phyloP scores from a whole-genome alignment of 306 rosid genomes.

The Quercus variabilis region DNA sequence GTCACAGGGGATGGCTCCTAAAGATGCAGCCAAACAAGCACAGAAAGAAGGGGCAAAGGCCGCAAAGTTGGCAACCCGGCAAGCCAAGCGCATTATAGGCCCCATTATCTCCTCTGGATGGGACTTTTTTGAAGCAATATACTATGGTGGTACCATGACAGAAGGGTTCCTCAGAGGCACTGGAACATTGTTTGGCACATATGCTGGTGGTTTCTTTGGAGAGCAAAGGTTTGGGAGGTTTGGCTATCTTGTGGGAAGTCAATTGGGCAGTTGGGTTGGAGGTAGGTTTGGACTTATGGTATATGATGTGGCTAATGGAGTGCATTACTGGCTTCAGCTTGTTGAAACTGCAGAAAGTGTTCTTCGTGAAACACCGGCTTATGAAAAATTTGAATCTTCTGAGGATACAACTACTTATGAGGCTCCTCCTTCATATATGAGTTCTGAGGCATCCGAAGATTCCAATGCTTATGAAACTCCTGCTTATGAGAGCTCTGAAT shows the following conservation, averaged over 20 bases:
- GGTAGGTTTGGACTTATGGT: slow-evolving; percentile 85
- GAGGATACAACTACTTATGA: slow-evolving; percentile 23
- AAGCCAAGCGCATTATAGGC: slow-evolving; percentile 63
- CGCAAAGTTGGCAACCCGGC: slow-evolving; percentile 58
- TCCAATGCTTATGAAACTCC: slow-evolving; percentile 27
- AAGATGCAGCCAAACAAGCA: slow-evolving; percentile 54
- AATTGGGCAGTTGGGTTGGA: slow-evolving; percentile 87
- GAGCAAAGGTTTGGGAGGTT: slow-evolving; percentile 76
- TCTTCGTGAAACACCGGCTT: slow-evolving; percentile 21
- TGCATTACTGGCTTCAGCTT: slow-evolving; percentile 56
- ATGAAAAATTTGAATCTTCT: slow-evolving; percentile 34
- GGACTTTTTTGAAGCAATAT: slow-evolving; percentile 87
- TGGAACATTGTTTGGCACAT: slow-evolving; percentile 73
- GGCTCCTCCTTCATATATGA: slow-evolving; percentile 15
- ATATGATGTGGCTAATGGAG: slow-evolving; percentile 74
- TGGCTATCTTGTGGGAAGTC: slow-evolving; percentile 91
- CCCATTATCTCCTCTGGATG: slow-evolving; percentile 84
- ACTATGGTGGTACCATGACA: slow-evolving; percentile 66
- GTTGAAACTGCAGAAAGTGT: slow-evolving; percentile 28
- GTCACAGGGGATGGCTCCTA: slow-evolving; percentile 45
- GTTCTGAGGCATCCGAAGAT: slow-evolving; percentile 29
- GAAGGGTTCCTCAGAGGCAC: slow-evolving; percentile 77
- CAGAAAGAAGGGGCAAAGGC: slow-evolving; percentile 72
- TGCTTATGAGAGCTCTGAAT: slow-evolving; percentile 29
- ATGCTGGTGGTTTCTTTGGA: slow-evolving; percentile 61